Conservation (phyloP, 2,329 filamentous ascomycete genomes). For the Pseudomassariella vexata region DNA sequence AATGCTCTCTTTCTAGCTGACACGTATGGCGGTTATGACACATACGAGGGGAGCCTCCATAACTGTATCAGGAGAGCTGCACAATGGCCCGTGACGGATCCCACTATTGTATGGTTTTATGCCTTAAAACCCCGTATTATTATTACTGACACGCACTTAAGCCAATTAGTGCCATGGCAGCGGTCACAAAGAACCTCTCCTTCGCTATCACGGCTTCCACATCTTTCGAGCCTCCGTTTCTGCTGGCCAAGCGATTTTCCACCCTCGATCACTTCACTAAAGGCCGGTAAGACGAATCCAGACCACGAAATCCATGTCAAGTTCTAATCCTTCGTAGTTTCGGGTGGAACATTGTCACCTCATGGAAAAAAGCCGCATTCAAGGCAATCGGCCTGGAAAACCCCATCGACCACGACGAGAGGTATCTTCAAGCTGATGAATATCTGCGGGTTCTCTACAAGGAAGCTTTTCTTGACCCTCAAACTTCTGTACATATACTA, state of each 20-base stretch:
- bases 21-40: constrained; percentile 59
- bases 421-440: constrained; percentile 56
- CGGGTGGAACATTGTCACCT: constrained; percentile 59
- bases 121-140: not conserved
- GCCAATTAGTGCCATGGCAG: constrained; percentile 61
- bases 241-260: constrained; percentile 57
- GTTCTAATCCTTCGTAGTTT: too few relatives aligned
- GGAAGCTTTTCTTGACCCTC: too few relatives aligned
- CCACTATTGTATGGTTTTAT: constrained; percentile 45
- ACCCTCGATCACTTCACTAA: constrained; percentile 57
- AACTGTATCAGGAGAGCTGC: constrained; percentile 56
- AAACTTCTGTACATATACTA: too few relatives aligned
- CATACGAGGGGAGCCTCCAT: constrained; percentile 53
- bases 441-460: constrained; percentile 59
- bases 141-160: constrained; percentile 14
- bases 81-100: constrained; percentile 62
- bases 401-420: constrained; percentile 54
- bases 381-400: constrained; percentile 55
- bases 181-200: constrained; percentile 56
- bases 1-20: constrained; percentile 63
- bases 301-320: too few relatives aligned
- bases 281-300: too few relatives aligned
- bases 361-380: constrained; percentile 52
- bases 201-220: constrained; percentile 61
- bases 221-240: constrained; percentile 56